These are phyloP conservation scores for Kuraishia hungarica DNA, from an alignment of 805 yeast genomes.

Conservation along the genomic window DNA sequence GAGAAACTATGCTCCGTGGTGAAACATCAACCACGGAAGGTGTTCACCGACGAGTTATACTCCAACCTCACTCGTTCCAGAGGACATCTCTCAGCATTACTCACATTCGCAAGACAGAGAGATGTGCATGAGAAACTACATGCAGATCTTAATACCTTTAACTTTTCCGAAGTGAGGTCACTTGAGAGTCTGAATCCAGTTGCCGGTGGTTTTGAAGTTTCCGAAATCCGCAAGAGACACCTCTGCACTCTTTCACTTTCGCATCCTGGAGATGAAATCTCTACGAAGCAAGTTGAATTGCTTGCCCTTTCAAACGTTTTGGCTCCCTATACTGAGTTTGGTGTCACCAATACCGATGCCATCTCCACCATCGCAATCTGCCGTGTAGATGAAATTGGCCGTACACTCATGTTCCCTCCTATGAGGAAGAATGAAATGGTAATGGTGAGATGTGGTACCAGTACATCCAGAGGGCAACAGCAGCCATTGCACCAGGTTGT, in stretches of 20 bases:
- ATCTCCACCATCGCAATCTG: constrained; percentile 17
- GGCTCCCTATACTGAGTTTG: constrained; percentile 2
- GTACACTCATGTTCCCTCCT: constrained; percentile 25
- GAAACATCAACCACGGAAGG: constrained; percentile 10
- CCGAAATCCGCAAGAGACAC: constrained; percentile 5
- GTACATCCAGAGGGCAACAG: neutral
- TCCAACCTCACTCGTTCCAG: constrained; percentile 9
- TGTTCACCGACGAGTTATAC: constrained; percentile 12
- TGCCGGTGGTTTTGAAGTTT: constrained; percentile 6
- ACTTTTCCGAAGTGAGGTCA: constrained; percentile 5
- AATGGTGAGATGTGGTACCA: constrained; percentile 4
- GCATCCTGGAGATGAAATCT: constrained; percentile 4
- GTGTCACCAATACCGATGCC: neutral
- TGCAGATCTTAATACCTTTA: constrained; percentile 8
- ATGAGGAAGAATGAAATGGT: constrained; percentile 19
- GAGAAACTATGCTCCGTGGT: constrained; percentile 12
- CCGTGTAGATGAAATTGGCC: constrained; percentile 18
- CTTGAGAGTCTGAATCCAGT: constrained; percentile 6
- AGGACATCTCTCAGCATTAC: constrained; percentile 12
- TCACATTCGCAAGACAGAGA: constrained; percentile 12
- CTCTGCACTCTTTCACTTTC: constrained; percentile 2
- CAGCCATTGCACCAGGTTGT: neutral
- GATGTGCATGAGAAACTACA: constrained; percentile 15
- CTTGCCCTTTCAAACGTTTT: neutral
- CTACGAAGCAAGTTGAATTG: constrained; percentile 2